A percentile compares a stretch with the other conserved stretches of the same genome.
These are phyloP conservation scores for Polyrhizophydium stewartii DNA, from an alignment of 371 early-diverging fungal genomes.

Conservation along the genomic window DNA sequence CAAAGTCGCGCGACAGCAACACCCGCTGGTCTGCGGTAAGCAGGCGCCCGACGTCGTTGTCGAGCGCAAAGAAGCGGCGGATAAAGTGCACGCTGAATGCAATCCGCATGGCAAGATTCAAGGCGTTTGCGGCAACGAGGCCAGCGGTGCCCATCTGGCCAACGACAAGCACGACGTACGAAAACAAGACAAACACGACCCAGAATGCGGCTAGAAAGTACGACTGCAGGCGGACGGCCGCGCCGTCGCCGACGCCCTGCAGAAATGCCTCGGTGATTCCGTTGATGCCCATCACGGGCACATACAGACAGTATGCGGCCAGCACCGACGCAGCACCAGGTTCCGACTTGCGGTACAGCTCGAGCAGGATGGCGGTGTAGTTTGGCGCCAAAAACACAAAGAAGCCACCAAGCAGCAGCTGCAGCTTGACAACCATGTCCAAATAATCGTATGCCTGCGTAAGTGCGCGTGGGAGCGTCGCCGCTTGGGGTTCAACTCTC, in stretches of 20 bases:
- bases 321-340: conserved; percentile 43
- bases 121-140: conserved; percentile 79
- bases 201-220: conserved; percentile 75
- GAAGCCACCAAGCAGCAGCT: conserved; percentile 72
- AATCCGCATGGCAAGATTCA: conserved; percentile 78
- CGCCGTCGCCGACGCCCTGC: conserved; percentile 72
- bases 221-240: conserved; percentile 58
- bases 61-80: conserved; percentile 1
- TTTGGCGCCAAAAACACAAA: conserved; percentile 81
- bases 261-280: conserved; percentile 93
- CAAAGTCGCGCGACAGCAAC: conserved; percentile 35
- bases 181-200: conserved; percentile 53
- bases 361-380: conserved; percentile 70
- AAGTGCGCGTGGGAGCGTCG: neutral
- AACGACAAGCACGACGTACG: conserved; percentile 38
- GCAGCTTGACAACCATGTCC: conserved; percentile 63
- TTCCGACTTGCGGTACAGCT: conserved; percentile 61
- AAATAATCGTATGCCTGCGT: conserved; percentile 35
- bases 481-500: neutral
- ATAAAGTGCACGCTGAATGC: conserved; percentile 68
- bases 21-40: conserved; percentile 10
- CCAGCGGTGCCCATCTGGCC: conserved; percentile 69
- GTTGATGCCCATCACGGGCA: conserved; percentile 92
- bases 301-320: conserved; percentile 73
- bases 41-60: conserved; percentile 11